Conservation (phyloP, 164 flowering plant genomes). For the Piper betle region DNA sequence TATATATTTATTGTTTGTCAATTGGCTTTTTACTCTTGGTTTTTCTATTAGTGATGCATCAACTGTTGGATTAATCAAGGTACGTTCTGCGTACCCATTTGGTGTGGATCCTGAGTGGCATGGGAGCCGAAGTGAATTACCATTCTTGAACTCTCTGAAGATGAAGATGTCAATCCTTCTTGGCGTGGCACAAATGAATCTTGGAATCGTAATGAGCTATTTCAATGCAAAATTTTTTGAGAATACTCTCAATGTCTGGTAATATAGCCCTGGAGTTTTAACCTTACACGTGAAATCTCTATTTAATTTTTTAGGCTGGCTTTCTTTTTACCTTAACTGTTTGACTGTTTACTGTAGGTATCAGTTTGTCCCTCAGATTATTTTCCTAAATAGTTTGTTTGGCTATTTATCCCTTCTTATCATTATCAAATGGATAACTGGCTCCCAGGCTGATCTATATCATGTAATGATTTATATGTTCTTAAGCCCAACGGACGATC, state of each 20-base stretch:
- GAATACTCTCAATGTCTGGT: conserved; percentile 68
- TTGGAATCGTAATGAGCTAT: conserved; percentile 82
- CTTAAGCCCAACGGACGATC: conserved; percentile 90
- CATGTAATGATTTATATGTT: conserved; percentile 98
- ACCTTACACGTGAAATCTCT: background rate
- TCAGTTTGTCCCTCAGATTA: conserved; percentile 88
- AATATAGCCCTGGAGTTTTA: conserved; percentile 7
- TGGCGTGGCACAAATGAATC: conserved; percentile 97
- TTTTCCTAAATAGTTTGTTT: conserved; percentile 81
- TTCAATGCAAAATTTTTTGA: conserved; percentile 69
- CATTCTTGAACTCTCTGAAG: conserved; percentile 92
- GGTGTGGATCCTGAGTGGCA: conserved; percentile 96
- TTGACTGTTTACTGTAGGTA: conserved; percentile 41
- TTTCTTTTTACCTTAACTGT: background rate
- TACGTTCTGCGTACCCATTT: conserved; percentile 71
- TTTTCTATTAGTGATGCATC: conserved; percentile 54
- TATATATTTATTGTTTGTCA: background rate
- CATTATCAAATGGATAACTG: conserved; percentile 83
- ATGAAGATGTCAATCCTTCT: conserved; percentile 99
- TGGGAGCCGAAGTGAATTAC: conserved; percentile 88
- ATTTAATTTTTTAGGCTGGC: background rate
- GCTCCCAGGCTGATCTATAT: conserved; percentile 89
- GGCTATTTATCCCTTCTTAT: conserved; percentile 89
- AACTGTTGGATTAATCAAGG: conserved; percentile 73
- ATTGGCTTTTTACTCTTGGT: background rate